Base-by-base conservation (phyloP, 768 basidiomycete species). In the Udeniomyces megalosporus region DNA sequence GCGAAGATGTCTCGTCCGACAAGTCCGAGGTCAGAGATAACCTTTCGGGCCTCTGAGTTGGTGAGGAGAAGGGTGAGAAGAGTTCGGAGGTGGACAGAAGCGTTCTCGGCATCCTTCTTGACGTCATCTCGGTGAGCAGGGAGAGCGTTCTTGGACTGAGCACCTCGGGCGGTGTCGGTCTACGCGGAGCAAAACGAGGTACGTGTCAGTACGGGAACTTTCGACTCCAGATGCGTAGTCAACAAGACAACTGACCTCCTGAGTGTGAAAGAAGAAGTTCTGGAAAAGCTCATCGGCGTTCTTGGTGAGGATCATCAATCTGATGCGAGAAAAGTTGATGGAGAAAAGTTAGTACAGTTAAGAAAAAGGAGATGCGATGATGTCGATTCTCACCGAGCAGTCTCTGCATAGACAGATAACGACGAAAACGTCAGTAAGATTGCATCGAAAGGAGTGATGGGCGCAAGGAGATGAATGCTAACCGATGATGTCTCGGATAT, bases 231-330 rank as follows among this genome's bases (percentile, higher is more conserved):
- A 42, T 15, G 45, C 29, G 15, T 4, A 52, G 15, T 12, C 10
- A 6, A 22, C 7, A 28, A 28, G 32, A 45, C 20, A 15, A 57
- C 55, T 32, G 17, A 65, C 63, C 26, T 52, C 46, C 52, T 61
- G 55, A 15, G 65, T 68, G 65, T 68, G 80, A 85, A 85, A 91
- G 45, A 92, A 74, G 67, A 93, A 92, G 69, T 86, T 84, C 74
- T 96, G 93, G 72, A 95, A 78, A 45, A 96, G 79, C 75, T 96
- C 90, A 68, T 93, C 91, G 26, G 69, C 69, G 69, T 95, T 95
- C 80, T 93, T 95, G 68, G 85, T 79, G 53, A 76, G 69, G n/a
- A 92, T 82, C 61, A 90, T 82, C 45, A 79, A 68, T 14, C 83
- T 79, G 22, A 0, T 57, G 28, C 49, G n/a, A 20, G 48, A 28